phyloP scores from a whole-genome alignment of 2,329 filamentous ascomycete genomes.

The Curvularia sp. region DNA sequence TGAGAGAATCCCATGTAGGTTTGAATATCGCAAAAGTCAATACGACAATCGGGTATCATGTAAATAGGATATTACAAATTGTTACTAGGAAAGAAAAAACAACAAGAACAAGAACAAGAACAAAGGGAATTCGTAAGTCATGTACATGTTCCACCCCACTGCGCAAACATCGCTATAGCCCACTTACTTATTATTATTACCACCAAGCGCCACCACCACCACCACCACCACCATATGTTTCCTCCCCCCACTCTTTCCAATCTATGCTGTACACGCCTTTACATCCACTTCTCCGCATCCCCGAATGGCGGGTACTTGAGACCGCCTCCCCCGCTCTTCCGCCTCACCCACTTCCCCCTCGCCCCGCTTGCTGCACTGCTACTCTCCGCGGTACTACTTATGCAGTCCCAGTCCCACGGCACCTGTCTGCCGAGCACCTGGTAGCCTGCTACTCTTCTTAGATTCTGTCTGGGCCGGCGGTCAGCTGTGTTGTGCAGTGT shows the following conservation, averaged over 20 bases:
- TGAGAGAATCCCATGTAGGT: too few relatives aligned
- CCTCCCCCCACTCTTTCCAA: not conserved
- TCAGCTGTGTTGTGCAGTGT: slow-evolving; percentile 6
- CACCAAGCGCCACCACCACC: not conserved
- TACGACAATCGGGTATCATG: too few relatives aligned
- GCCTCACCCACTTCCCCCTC: slow-evolving; percentile 16
- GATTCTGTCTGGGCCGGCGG: slow-evolving; percentile 20
- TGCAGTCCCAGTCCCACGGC: slow-evolving; percentile 48
- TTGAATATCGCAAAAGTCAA: too few relatives aligned
- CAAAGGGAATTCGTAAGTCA: not conserved
- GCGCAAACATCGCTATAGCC: not conserved
- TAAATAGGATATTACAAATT: not conserved
- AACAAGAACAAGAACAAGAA: too few relatives aligned
- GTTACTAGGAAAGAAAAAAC: too few relatives aligned
- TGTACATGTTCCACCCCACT: not conserved
- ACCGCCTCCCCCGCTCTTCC: slow-evolving; percentile 9
- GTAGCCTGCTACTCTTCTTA: slow-evolving; percentile 43
- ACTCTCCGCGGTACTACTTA: slow-evolving; percentile 39
- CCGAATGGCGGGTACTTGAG: slow-evolving; percentile 42
- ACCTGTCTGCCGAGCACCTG: slow-evolving; percentile 40
- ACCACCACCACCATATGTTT: not conserved
- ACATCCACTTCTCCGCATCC: slow-evolving; percentile 37
- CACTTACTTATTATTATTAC: not conserved
- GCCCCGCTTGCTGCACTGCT: slow-evolving; percentile 11
- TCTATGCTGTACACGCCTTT: not conserved